phyloP scores from a whole-genome alignment of 2,329 filamentous ascomycete genomes.

The Xylariaceae sp. region DNA sequence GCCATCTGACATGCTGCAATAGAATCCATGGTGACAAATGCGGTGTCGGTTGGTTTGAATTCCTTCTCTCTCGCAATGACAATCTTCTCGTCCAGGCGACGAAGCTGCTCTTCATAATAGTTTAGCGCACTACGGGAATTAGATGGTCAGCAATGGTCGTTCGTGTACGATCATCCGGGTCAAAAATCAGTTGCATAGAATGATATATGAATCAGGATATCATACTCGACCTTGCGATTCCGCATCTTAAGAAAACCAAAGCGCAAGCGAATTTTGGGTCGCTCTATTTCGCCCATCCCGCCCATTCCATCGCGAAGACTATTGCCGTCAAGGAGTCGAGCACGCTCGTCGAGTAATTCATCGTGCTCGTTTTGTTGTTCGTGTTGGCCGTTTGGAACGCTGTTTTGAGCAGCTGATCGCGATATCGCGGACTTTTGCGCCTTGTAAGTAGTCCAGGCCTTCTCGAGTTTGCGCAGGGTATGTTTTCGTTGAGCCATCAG shows the following conservation, averaged over 20 bases:
- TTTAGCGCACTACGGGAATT: constrained; percentile 60
- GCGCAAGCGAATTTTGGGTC: constrained; percentile 69
- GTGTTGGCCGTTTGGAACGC: constrained; percentile 6
- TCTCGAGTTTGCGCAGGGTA: constrained; percentile 68
- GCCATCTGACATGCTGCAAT: constrained; percentile 93
- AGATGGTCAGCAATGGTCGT: constrained; percentile 3
- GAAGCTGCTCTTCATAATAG: constrained; percentile 84
- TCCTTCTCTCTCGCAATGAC: constrained; percentile 62
- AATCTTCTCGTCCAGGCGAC: constrained; percentile 71
- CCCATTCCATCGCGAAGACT: constrained; percentile 34
- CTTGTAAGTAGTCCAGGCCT: constrained; percentile 74
- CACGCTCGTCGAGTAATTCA: constrained; percentile 34
- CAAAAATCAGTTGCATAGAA: neutral
- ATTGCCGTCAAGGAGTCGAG: constrained; percentile 52
- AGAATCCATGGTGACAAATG: constrained; percentile 96
- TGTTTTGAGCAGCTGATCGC: constrained; percentile 8
- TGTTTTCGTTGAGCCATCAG: constrained; percentile 62
- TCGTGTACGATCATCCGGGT: neutral
- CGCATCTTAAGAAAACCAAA: constrained; percentile 70
- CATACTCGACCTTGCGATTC: constrained; percentile 62
- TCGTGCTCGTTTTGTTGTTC: constrained; percentile 13
- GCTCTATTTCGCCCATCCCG: constrained; percentile 41
- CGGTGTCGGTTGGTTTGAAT: constrained; percentile 73
- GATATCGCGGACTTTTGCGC: constrained; percentile 45
- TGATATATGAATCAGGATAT: neutral